Percentiles rank a stretch among this genome's conserved stretches.
These are phyloP conservation scores for Cordyceps farinosa DNA, from an alignment of 2,329 filamentous ascomycete genomes.

Conservation along the genomic window DNA sequence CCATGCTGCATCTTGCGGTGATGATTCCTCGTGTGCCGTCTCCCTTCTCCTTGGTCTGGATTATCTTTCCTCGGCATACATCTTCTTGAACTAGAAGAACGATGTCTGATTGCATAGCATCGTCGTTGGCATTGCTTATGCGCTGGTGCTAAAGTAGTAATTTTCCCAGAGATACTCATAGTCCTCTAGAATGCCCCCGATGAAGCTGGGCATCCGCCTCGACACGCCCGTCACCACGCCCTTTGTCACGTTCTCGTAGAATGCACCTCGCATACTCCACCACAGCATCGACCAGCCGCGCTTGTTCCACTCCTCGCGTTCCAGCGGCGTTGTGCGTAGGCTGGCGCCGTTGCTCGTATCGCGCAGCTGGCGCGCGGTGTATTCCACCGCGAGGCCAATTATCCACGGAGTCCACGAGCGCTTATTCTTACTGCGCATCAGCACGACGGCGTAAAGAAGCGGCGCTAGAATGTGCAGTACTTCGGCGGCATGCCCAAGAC, in stretches of 20 bases:
- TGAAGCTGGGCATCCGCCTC: conserved; percentile 73
- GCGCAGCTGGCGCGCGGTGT: conserved; percentile 78
- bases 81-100: no score
- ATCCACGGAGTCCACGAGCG: conserved; percentile 91
- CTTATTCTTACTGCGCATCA: conserved; percentile 69
- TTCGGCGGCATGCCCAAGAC: conserved; percentile 73
- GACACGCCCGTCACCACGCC: conserved; percentile 68
- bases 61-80: not conserved
- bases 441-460: conserved; percentile 77
- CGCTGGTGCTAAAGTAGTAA: conserved; percentile 78
- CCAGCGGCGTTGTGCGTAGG: conserved; percentile 77
- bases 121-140: conserved; percentile 23
- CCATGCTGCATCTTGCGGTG: not conserved
- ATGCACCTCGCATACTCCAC: conserved; percentile 96
- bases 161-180: conserved; percentile 98
- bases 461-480: conserved; percentile 88
- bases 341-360: conserved; percentile 66
- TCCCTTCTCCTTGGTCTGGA: not conserved
- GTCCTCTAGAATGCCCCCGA: conserved; percentile 85
- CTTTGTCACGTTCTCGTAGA: conserved; percentile 89
- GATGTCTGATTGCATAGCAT: no score
- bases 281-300: conserved; percentile 87
- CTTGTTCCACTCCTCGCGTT: conserved; percentile 84
- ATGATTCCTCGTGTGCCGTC: not conserved
- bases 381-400: conserved; percentile 78